Base-by-base conservation (phyloP, 192 early-diverging fungal genomes). In the Pilaira anomala region DNA sequence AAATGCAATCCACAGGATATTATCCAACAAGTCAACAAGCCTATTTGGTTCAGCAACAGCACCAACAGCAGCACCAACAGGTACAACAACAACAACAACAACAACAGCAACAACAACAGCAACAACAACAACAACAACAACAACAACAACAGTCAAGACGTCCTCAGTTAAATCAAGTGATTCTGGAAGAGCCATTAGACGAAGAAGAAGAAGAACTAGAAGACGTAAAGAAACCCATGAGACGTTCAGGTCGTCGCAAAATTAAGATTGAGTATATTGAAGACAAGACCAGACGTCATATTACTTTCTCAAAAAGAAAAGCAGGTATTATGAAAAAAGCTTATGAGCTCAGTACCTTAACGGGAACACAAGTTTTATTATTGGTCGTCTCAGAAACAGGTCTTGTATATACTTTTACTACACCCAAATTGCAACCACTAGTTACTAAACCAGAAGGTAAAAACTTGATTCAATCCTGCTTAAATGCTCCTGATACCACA, bases 311-410 rank as follows among this genome's bases (percentile, higher is more conserved):
- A 69, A 96, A 96, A 76, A 81, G 94, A 67, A 95, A 94, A 68
- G 89, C 92, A 12, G 94, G 94, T 40, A 93, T 96, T 61, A 94
- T 96, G 94, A 96, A 96, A 76, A 96, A 87, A 83, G 94, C 93
- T 4, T 94, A 90, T 68, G 94, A 96, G 74, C 85, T 96, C 9
- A 88, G 87, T 67, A 93, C 91, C 6, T 80, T 96, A 62, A 96
- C 94, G 9, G 94, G 94, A 54, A 96, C 94, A 6, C 91, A 96
- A 75, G 91, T 94, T 13, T 78, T 96, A 39, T 80, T 96, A 45
- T 74, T 96, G 45, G 92, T 96, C 14, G 94, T 93, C 39, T 93
- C 91, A 11, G 94, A 96, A 72, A 94, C 93, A 49, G 94, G 94
- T 24, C 87, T 93, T 41, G 93, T 96, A 18, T 94, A 94, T 74